phyloP scores from a whole-genome alignment of 257 asterid genomes.

The Hygrophila difformis region DNA sequence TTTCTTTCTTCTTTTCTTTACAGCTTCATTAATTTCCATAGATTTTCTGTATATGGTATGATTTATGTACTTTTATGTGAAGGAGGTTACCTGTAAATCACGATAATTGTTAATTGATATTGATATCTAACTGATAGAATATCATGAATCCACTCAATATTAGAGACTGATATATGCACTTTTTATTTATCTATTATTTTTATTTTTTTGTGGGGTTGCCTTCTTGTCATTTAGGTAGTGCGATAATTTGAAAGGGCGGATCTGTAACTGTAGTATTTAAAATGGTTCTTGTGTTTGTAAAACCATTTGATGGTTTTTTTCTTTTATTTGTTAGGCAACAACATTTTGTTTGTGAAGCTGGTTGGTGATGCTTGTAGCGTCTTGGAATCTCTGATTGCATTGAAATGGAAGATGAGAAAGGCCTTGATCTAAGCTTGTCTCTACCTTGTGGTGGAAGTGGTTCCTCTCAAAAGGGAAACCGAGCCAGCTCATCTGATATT shows the following conservation, averaged over 20 bases:
- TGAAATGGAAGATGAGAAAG: slow-evolving; percentile 69
- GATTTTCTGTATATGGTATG: not conserved
- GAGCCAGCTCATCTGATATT: slow-evolving; percentile 50
- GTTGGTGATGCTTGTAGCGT: slow-evolving; percentile 3
- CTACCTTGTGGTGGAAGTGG: slow-evolving; percentile 66
- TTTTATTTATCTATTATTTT: no score
- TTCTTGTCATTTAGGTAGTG: no score
- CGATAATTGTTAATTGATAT: not conserved
- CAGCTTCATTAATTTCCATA: not conserved
- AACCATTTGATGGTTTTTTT: not conserved
- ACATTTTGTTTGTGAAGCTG: slow-evolving; percentile 4
- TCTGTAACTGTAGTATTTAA: no score
- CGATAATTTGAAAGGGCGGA: no score
- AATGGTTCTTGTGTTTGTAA: not conserved
- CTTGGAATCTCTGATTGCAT: slow-evolving; percentile 1
- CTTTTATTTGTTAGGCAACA: slow-evolving; percentile 14
- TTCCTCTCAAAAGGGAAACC: slow-evolving; percentile 47
- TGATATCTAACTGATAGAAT: not conserved
- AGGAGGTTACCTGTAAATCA: not conserved
- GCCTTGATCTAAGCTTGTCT: slow-evolving; percentile 76
- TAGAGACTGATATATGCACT: no score
- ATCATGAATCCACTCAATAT: not conserved
- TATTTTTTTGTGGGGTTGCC: no score
- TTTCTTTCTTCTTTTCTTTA: not conserved
- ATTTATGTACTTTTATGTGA: not conserved